Percentiles rank a stretch among this genome's conserved stretches.
Conservation (phyloP, 179 eudicot species). For the Silene noctiflora region DNA sequence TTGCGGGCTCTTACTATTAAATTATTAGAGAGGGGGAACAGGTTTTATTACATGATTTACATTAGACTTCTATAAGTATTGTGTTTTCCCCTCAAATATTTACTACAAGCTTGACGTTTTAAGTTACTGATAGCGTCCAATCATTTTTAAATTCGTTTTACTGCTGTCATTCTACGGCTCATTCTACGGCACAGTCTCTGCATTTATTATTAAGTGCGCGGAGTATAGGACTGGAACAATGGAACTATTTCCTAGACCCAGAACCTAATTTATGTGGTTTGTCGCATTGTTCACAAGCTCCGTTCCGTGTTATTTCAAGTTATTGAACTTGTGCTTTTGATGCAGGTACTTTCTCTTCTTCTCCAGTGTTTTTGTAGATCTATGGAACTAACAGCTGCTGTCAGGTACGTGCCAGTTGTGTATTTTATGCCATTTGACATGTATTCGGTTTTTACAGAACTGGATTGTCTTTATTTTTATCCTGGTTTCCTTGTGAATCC, state of each 20-base stretch:
- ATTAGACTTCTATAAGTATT: too few species aligned
- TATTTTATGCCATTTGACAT: not conserved
- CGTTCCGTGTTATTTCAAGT: conserved; percentile 2
- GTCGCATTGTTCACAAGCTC: not conserved
- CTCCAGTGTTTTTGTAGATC: not conserved
- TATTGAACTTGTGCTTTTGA: conserved; percentile 8
- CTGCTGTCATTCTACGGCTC: too few species aligned
- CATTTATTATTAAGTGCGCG: too few species aligned
- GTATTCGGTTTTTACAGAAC: not conserved
- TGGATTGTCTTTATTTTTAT: not conserved
- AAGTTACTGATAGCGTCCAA: too few species aligned
- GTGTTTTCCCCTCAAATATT: too few species aligned
- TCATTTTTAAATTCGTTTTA: too few species aligned
- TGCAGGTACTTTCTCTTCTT: conserved; percentile 24
- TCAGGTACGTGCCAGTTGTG: conserved; percentile 22
- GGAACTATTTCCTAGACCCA: not conserved
- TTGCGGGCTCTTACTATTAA: too few species aligned
- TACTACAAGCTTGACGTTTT: too few species aligned
- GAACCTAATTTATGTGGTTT: not conserved
- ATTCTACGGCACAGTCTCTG: too few species aligned
- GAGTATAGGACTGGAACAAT: too few species aligned
- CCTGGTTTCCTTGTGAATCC: not conserved
- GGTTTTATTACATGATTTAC: too few species aligned
- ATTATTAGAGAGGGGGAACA: too few species aligned
- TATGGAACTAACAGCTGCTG: conserved; percentile 28